A percentile compares a stretch with the other conserved stretches of the same genome.
Conservation (phyloP, 768 basidiomycete species). For the Suillus subluteus region DNA sequence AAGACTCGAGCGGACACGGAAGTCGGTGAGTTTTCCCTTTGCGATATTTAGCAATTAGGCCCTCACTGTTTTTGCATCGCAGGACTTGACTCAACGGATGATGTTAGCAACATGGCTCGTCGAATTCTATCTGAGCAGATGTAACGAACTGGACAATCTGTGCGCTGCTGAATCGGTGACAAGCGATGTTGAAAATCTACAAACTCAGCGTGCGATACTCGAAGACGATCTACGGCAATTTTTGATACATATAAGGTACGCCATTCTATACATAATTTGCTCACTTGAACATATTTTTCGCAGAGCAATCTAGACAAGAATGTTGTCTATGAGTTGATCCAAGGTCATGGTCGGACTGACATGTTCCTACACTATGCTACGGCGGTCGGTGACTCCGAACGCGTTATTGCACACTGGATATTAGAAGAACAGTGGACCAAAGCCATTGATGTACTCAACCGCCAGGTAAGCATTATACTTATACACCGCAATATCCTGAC, state of each 20-base stretch:
- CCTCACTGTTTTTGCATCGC: conserved; percentile 1
- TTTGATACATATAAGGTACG: conserved; percentile 91
- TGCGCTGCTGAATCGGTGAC: conserved; percentile 84
- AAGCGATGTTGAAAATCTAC: conserved; percentile 83
- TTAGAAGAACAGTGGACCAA: conserved; percentile 91
- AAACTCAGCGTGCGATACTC: conserved; percentile 76
- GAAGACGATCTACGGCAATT: conserved; percentile 95
- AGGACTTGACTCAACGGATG: conserved; percentile 95
- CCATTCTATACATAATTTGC: background rate
- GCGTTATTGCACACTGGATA: conserved; percentile 91
- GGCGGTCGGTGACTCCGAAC: conserved; percentile 76
- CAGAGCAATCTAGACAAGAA: conserved; percentile 83
- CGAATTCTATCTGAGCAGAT: conserved; percentile 96
- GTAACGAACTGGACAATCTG: conserved; percentile 93
- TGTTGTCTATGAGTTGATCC: conserved; percentile 91
- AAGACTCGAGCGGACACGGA: conserved; percentile 81
- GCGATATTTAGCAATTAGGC: background rate
- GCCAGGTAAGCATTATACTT: conserved; percentile 62
- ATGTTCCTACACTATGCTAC: conserved; percentile 91
- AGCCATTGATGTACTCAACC: conserved; percentile 87
- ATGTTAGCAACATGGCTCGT: conserved; percentile 98
- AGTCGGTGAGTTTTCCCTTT: conserved; percentile 58
- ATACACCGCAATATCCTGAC: conserved; percentile 5
- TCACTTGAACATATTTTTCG: conserved; percentile 7
- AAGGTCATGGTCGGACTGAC: conserved; percentile 90